phyloP scores from a whole-genome alignment of 2,329 filamentous ascomycete genomes.

The Trichoderma sp. region DNA sequence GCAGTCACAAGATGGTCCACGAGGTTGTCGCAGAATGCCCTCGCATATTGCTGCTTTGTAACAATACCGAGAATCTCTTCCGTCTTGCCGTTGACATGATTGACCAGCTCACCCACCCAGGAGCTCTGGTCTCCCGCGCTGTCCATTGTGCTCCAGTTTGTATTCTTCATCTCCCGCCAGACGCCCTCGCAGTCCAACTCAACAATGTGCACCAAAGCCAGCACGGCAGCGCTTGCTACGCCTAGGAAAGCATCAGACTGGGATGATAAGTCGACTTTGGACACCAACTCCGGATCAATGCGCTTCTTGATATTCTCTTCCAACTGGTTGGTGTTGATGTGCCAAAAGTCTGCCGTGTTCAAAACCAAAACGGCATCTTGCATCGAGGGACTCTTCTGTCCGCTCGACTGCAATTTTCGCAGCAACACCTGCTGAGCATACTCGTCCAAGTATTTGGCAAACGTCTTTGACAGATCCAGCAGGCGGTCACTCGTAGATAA shows the following conservation, averaged over 20 bases:
- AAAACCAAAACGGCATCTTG: slow-evolving; percentile 84
- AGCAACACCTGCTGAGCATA: slow-evolving; percentile 93
- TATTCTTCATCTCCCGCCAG: slow-evolving; percentile 98
- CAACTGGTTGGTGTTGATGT: slow-evolving; percentile 86
- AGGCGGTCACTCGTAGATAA: slow-evolving; percentile 87
- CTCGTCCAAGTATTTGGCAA: slow-evolving; percentile 91
- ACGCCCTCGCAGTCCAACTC: slow-evolving; percentile 80
- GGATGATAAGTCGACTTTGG: slow-evolving; percentile 82
- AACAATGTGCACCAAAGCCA: slow-evolving; percentile 80
- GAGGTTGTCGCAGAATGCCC: slow-evolving; percentile 94
- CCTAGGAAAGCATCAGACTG: slow-evolving; percentile 96
- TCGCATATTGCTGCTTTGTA: slow-evolving; percentile 88
- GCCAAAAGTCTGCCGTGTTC: slow-evolving; percentile 98
- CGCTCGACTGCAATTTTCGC: slow-evolving; percentile 63
- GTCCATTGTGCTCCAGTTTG: slow-evolving; percentile 91
- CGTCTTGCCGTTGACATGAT: slow-evolving; percentile 69
- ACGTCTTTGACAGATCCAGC: slow-evolving; percentile 78
- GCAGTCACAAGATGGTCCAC: slow-evolving; percentile 80
- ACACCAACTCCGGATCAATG: slow-evolving; percentile 75
- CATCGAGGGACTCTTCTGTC: slow-evolving; percentile 54
- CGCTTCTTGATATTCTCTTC: slow-evolving; percentile 93
- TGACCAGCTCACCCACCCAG: slow-evolving; percentile 82
- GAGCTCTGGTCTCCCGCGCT: slow-evolving; percentile 90
- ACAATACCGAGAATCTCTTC: slow-evolving; percentile 75
- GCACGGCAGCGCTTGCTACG: slow-evolving; percentile 84